Percentiles rank a stretch among this genome's conserved stretches.
Evolutionary conservation across 2,329 filamentous ascomycete genomes (phyloP).

Genomic region (Chalaropsis ovoidea): DNA sequence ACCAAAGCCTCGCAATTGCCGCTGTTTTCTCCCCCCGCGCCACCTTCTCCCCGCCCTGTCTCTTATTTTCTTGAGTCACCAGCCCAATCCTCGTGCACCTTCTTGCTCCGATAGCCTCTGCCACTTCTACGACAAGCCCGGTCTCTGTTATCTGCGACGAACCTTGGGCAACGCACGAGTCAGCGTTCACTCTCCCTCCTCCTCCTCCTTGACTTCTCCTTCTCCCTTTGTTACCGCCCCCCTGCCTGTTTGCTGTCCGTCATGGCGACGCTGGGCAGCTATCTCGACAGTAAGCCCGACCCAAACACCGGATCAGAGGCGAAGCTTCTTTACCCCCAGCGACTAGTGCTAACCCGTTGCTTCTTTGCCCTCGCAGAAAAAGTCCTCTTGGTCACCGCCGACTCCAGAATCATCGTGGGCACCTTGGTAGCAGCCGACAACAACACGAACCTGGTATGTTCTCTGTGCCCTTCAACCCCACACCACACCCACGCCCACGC

Average conservation of each 20-base stretch:
- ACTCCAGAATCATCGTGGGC: conserved; percentile 77
- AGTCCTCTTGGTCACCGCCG: conserved; percentile 81
- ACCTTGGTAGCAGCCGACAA: conserved; percentile 79
- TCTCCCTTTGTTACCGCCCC: background rate
- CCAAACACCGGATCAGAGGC: too few relatives aligned
- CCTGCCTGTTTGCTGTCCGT: conserved; percentile 8
- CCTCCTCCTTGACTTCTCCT: background rate
- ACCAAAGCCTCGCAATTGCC: background rate
- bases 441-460: conserved; percentile 68
- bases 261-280: conserved; percentile 40
- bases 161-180: background rate
- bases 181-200: background rate
- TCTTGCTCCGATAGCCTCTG: background rate
- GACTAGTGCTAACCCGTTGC: background rate
- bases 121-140: background rate
- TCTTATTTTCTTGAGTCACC: background rate
- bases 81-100: background rate
- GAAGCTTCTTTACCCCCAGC: too few relatives aligned
- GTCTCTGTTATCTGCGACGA: background rate
- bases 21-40: background rate
- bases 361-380: conserved; percentile 52
- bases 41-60: background rate
- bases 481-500: background rate
- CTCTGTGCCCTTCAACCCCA: background rate
- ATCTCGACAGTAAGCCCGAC: conserved; percentile 36